Conservation (phyloP, 352 stramenopile species). For the Globisporangium alternatum region DNA sequence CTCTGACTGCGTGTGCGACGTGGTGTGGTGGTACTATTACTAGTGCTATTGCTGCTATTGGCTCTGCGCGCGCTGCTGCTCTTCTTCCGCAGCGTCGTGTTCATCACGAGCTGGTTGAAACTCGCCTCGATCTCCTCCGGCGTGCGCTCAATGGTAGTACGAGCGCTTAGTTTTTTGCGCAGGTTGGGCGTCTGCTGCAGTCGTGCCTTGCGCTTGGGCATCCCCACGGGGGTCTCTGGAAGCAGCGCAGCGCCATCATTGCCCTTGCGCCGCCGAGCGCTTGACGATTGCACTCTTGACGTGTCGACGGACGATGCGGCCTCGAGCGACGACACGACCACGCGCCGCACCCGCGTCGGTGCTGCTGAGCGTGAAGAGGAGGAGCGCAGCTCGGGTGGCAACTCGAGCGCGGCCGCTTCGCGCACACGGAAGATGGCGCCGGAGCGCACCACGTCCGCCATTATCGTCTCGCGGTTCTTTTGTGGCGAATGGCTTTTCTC, state of each 20-base stretch:
- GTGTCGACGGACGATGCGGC: constrained; percentile 9
- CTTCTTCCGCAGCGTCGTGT: neutral
- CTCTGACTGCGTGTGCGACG: neutral
- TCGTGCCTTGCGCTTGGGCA: constrained; percentile 7
- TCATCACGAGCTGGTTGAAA: constrained; percentile 15
- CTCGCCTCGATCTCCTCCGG: constrained; percentile 14
- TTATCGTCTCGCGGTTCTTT: constrained; percentile 1
- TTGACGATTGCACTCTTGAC: neutral
- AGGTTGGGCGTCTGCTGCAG: constrained; percentile 16
- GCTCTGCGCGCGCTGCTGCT: neutral
- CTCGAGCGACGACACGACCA: constrained; percentile 14
- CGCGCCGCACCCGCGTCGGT: neutral
- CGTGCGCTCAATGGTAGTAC: constrained; percentile 2
- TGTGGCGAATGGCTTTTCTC: neutral
- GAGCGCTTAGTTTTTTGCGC: neutral
- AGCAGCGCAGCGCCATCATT: neutral
- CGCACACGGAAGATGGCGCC: constrained; percentile 31
- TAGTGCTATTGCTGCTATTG: neutral
- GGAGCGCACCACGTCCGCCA: constrained; percentile 30
- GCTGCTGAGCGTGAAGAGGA: neutral
- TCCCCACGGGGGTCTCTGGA: constrained; percentile 7
- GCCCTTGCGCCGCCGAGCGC: neutral
- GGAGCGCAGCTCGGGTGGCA: neutral
- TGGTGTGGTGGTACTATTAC: neutral
- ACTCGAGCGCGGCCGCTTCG: constrained; percentile 15